phyloP scores from a whole-genome alignment of 352 stramenopile genomes.

The Phytophthora colocasiae region DNA sequence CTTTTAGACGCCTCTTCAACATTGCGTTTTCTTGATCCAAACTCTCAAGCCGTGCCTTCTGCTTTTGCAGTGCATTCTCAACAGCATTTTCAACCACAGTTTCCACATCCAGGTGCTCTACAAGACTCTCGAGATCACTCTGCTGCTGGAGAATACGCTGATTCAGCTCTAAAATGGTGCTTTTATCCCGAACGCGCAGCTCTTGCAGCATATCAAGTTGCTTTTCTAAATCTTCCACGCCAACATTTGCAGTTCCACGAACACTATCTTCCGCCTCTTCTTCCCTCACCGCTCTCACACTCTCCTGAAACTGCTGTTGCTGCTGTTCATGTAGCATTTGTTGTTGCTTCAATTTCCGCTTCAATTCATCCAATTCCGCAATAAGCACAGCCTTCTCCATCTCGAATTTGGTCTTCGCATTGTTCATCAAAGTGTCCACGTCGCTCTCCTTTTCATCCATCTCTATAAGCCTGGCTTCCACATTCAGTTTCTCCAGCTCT shows the following conservation, averaged over 20 bases:
- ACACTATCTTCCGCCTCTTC: constrained; percentile 9
- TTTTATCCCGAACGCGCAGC: constrained; percentile 68
- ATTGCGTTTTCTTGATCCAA: constrained; percentile 45
- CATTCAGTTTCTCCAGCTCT: constrained; percentile 55
- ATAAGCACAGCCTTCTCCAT: constrained; percentile 60
- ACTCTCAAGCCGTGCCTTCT: constrained; percentile 36
- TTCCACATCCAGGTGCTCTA: constrained; percentile 59
- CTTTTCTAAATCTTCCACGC: constrained; percentile 54
- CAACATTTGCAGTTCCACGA: constrained; percentile 8
- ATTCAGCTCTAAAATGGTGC: constrained; percentile 63
- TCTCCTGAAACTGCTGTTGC: constrained; percentile 40
- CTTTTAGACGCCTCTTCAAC: constrained; percentile 55
- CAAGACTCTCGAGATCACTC: constrained; percentile 63
- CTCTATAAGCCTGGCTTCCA: constrained; percentile 77
- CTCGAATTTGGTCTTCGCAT: constrained; percentile 59
- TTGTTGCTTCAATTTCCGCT: constrained; percentile 47
- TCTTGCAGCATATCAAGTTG: constrained; percentile 76
- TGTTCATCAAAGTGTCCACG: constrained; percentile 54
- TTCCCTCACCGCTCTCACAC: constrained; percentile 3
- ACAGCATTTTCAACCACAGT: constrained; percentile 41
- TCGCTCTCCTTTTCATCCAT: constrained; percentile 75
- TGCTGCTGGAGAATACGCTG: constrained; percentile 65
- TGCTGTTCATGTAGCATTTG: constrained; percentile 47
- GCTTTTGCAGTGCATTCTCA: constrained; percentile 41
- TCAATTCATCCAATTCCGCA: constrained; percentile 51